Conservation (phyloP, 345 rosid genomes). For the Schrenkiella parvula region DNA sequence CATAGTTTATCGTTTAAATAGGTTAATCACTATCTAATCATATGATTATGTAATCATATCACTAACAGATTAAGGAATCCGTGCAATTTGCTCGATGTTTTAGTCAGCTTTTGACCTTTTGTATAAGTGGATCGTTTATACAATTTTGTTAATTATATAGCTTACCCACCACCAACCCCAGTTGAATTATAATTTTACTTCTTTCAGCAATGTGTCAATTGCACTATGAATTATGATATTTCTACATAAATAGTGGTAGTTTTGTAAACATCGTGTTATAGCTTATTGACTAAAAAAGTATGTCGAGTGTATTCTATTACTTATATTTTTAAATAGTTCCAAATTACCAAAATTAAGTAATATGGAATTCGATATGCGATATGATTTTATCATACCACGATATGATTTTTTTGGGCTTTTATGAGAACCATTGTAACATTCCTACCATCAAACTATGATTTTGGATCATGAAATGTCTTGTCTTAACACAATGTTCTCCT, state of each 20-base stretch:
- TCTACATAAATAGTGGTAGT: neutral
- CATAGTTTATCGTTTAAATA: conserved; percentile 10
- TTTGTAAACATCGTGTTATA: neutral
- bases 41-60: conserved; percentile 27
- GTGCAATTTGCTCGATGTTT: conserved; percentile 20
- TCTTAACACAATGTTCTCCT: neutral
- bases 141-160: conserved; percentile 4
- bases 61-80: conserved; percentile 20
- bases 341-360: neutral
- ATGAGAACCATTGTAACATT: neutral
- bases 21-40: conserved; percentile 18
- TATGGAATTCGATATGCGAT: neutral
- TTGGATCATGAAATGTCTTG: neutral
- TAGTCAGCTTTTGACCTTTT: conserved; percentile 16
- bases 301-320: neutral
- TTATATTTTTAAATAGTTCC: neutral
- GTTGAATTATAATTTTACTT: neutral
- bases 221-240: neutral
- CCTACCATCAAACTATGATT: neutral
- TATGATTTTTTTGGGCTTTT: neutral
- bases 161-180: conserved; percentile 6
- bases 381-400: neutral
- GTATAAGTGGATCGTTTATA: conserved; percentile 1
- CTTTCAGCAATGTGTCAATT: neutral
- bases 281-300: neutral